phyloP scores from a whole-genome alignment of 306 rosid genomes.

The Arachis hypogaea region DNA sequence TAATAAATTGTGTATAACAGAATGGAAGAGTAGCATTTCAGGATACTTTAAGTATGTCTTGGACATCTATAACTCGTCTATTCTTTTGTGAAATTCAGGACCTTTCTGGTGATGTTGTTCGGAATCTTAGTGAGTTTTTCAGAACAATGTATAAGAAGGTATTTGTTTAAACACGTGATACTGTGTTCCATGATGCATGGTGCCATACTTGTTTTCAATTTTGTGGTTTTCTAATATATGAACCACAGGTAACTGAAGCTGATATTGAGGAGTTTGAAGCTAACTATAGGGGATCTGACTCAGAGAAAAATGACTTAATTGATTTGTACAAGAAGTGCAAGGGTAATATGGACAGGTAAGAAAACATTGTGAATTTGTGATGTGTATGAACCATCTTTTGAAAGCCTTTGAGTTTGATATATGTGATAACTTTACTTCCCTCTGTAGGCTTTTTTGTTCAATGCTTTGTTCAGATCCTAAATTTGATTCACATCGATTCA shows the following conservation, averaged over 20 bases:
- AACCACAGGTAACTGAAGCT: slow-evolving; percentile 76
- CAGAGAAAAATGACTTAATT: slow-evolving; percentile 80
- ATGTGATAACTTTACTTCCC: slow-evolving; percentile 24
- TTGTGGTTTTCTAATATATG: not conserved
- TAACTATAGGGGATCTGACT: slow-evolving; percentile 80
- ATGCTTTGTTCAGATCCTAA: slow-evolving; percentile 95
- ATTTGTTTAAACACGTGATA: slow-evolving; percentile 21
- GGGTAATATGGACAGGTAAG: slow-evolving; percentile 87
- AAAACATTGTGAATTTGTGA: slow-evolving; percentile 10
- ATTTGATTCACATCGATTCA: slow-evolving; percentile 84
- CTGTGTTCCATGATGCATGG: slow-evolving; percentile 17
- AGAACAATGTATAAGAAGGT: slow-evolving; percentile 77
- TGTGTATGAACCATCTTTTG: slow-evolving; percentile 2
- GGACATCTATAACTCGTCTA: slow-evolving; percentile 6
- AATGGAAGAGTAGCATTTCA: slow-evolving; percentile 8
- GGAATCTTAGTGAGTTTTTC: slow-evolving; percentile 72
- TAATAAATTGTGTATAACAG: not conserved
- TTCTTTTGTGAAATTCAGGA: slow-evolving; percentile 59
- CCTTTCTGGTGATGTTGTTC: slow-evolving; percentile 81
- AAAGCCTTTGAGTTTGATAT: slow-evolving; percentile 37
- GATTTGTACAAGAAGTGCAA: slow-evolving; percentile 64
- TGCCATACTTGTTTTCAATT: not conserved
- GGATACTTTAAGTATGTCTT: slow-evolving; percentile 8
- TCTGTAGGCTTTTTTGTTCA: slow-evolving; percentile 83
- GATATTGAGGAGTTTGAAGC: slow-evolving; percentile 90